Evolutionary conservation across 192 early-diverging fungal species (phyloP).

Genomic region (Mortierella antarctica): DNA sequence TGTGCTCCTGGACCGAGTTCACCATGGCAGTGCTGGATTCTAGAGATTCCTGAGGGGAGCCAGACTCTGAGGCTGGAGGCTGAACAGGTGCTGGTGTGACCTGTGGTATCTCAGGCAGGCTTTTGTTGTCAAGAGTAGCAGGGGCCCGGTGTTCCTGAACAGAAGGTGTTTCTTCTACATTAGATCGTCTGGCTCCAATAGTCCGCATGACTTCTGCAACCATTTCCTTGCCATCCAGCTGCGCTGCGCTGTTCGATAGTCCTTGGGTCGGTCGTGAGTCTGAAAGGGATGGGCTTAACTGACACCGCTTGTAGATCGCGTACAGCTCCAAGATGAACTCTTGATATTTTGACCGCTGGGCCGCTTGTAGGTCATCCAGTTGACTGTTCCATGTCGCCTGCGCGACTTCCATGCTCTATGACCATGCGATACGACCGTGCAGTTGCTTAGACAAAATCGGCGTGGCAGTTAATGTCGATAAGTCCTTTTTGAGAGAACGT

Average conservation of each 20-base stretch:
- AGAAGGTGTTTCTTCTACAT: constrained; percentile 11
- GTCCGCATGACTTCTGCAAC: constrained; percentile 56
- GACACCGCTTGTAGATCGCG: constrained; percentile 55
- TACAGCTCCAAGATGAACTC: constrained; percentile 67
- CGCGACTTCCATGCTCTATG: constrained; percentile 56
- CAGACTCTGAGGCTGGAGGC: not conserved
- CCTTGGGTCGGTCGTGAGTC: not conserved
- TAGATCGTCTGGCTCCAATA: constrained; percentile 33
- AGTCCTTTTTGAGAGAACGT: not conserved
- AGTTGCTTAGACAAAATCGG: not conserved
- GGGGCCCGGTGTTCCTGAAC: not conserved
- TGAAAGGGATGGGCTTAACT: constrained; percentile 16
- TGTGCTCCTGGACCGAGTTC: not conserved
- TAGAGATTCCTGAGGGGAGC: not conserved
- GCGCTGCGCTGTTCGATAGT: not conserved
- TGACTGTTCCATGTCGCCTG: constrained; percentile 66
- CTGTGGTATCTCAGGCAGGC: constrained; percentile 10
- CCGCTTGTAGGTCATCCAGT: constrained; percentile 58
- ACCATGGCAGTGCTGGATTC: not conserved
- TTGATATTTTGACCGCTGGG: constrained; percentile 64
- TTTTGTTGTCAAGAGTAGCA: not conserved
- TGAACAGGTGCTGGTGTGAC: not conserved
- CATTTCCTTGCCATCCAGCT: constrained; percentile 65
- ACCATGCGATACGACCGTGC: not conserved
- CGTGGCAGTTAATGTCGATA: not conserved